Evolutionary conservation across 179 eudicot species (phyloP), one percentile per base, ranked within the genome.

Genomic region (Heliamphora pulchella): DNA sequence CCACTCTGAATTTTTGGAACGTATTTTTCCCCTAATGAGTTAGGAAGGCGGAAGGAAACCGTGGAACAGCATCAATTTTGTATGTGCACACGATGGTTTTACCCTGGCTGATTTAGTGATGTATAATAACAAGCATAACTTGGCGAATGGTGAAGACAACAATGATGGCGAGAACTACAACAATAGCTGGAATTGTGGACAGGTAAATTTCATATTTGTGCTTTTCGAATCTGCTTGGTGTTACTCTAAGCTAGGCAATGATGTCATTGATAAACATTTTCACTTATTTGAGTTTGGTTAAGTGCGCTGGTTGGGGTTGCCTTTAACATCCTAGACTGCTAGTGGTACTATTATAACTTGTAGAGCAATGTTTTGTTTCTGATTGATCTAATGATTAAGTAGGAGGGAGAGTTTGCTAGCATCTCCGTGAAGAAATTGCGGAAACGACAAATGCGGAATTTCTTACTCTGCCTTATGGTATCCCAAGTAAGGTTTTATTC

Each of bases 41-140:
- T 86, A 96, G 99, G 91, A 83, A 82, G 97, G 97, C 39, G 97
- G 99, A 84, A 92, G 99, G 86, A 94, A 90, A 85, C 99, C 99
- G 15, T 96, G 99, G 99, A 92, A 94, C 87, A 91, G 98, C 84
- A 87, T 96, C 81, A 96, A 96, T 82, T 96, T 96, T 79, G 83
- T 96, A 17, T 92, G 97, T 54, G 97, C 97, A 46, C 98, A 96
- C 87, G 99, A 96, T 87, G 99, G 99, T 81, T 96, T 96, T 88
- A 92, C 97, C 67, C 85, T 96, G 84, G 97, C 91, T 75, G 99
- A 96, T 83, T 83, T 96, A 64, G 99, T 96, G 80, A 93, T 87
- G 44, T 96, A 96, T 83, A 96, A 94, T 80, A 84, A 87, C 78
- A 96, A 96, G 75, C 92, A 96, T 83, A 96, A 96, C 85, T 71